Evolutionary conservation across 2,329 filamentous ascomycete genomes (phyloP), one percentile per base, ranked within the genome.

Genomic region (Gaeumannomyces tritici): DNA sequence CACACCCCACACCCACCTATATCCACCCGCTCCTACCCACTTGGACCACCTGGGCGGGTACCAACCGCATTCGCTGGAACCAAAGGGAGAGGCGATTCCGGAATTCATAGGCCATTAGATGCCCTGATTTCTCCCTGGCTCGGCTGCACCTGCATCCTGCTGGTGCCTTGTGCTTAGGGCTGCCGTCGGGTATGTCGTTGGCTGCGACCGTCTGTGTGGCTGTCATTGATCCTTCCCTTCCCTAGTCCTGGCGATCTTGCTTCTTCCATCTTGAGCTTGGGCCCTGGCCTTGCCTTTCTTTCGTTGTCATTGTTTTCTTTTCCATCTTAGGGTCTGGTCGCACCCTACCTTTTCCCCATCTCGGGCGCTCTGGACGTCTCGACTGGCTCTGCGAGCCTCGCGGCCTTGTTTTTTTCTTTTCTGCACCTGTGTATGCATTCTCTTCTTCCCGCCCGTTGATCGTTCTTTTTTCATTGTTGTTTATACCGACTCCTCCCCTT

Each of bases 181-280:
- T 51, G 21, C 47, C 47, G 47, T 61, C 59, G 33, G 59, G 33
- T 47, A 61, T 61, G 59, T 61, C n/a, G 59, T 61, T 28, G 59
- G 56, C 27, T 29, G 51, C 28, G 28, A 31, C 26, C 15, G 28
- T 61, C 51, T n/a, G 28, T 56, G 59, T 61, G 59, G 59, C 31
- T 55, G 24, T 61, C 59, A 47, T 55, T 47, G 47, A n/a, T 55
- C 51, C 24, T 35, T 21, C 27, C 31, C 28, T 61, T 56, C 29
- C 13, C 11, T 33, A 33, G 27, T n/a, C 26, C 56, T 33, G 59
- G 54, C 28, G 59, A 55, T 55, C 59, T 55, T 60, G 18, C 51
- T 61, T 61, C 24, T 56, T 60, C 26, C 47, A 24, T 55, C 59
- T 54, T 58, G n/a, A 31, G 26, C 28, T 54, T 12, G 21, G 27